phyloP scores from a whole-genome alignment of 2,329 filamentous ascomycete genomes.

The Diaporthe aspalathi region DNA sequence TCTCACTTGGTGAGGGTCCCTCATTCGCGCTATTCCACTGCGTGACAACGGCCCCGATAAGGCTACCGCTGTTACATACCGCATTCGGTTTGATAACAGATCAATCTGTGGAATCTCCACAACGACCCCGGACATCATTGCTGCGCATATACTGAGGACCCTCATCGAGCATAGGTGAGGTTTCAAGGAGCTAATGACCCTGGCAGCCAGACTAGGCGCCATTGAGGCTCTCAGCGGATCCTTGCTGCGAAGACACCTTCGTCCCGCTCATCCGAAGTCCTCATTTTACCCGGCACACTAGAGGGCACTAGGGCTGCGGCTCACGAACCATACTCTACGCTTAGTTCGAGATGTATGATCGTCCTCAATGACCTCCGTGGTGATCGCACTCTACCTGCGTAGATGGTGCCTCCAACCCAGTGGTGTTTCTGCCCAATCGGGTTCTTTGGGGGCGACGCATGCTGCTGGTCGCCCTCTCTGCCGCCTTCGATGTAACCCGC shows the following conservation, averaged over 20 bases:
- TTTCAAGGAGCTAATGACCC: slow-evolving; percentile 2
- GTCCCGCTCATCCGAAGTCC: slow-evolving; percentile 26
- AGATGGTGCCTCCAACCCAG: slow-evolving; percentile 4
- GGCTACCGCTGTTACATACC: slow-evolving; percentile 30
- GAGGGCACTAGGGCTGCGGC: slow-evolving; percentile 18
- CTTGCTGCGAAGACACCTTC: slow-evolving; percentile 12
- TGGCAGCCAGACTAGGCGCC: slow-evolving; percentile 4
- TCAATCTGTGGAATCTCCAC: slow-evolving; percentile 7
- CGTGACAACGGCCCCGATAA: slow-evolving; percentile 3
- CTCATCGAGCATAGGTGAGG: background rate
- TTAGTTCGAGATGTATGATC: slow-evolving; percentile 17
- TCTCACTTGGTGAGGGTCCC: background rate
- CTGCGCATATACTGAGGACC: slow-evolving; percentile 11
- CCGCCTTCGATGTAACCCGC: slow-evolving; percentile 31
- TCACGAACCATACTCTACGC: background rate
- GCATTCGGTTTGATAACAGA: slow-evolving; percentile 21
- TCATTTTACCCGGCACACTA: slow-evolving; percentile 23
- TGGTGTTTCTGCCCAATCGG: background rate
- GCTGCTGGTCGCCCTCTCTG: slow-evolving; percentile 2
- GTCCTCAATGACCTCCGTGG: slow-evolving; percentile 14
- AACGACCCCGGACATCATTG: slow-evolving; percentile 13
- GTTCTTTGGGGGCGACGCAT: background rate
- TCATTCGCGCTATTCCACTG: slow-evolving; percentile 21
- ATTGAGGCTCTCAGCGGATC: slow-evolving; percentile 26
- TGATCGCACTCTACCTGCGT: slow-evolving; percentile 28